phyloP scores from a whole-genome alignment of 2,329 filamentous ascomycete genomes.

The Cordyceps cicadae region DNA sequence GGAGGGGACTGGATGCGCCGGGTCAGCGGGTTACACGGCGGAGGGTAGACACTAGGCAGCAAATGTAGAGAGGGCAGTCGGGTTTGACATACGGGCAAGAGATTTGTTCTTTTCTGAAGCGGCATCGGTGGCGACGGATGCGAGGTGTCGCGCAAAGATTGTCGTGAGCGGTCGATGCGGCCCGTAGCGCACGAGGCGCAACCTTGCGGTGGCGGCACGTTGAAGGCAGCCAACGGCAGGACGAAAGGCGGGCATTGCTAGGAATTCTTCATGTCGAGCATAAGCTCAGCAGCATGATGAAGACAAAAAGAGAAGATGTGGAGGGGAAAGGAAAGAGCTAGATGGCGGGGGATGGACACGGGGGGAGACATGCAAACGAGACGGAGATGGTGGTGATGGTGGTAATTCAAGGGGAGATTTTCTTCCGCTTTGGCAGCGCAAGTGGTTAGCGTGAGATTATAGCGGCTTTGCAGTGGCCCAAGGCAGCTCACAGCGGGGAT shows the following conservation, averaged over 20 bases:
- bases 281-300: slow-evolving; percentile 18
- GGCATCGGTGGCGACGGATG: slow-evolving; percentile 20
- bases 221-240: slow-evolving; percentile 28
- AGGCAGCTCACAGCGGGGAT: too few species aligned
- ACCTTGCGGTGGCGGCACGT: slow-evolving; percentile 36
- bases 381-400: neutral
- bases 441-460: neutral
- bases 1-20: slow-evolving; percentile 32
- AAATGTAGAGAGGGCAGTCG: neutral
- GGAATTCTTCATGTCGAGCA: slow-evolving; percentile 9
- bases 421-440: neutral
- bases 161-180: slow-evolving; percentile 31
- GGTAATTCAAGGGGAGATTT: neutral
- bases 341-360: neutral
- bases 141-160: slow-evolving; percentile 37
- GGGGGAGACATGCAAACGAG: neutral
- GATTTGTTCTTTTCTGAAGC: slow-evolving; percentile 12
- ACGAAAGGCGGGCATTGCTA: slow-evolving; percentile 21
- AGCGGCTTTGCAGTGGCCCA: too few species aligned
- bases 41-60: too few species aligned
- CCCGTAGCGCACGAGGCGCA: slow-evolving; percentile 43
- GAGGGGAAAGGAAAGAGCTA: neutral
- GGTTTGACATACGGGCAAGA: slow-evolving; percentile 33
- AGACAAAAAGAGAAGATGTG: slow-evolving; percentile 8
- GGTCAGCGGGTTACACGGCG: slow-evolving; percentile 10